A percentile compares a stretch with the other conserved stretches of the same genome.
phyloP scores from a whole-genome alignment of 2,329 filamentous ascomycete species.

The Aureobasidium sp. region DNA sequence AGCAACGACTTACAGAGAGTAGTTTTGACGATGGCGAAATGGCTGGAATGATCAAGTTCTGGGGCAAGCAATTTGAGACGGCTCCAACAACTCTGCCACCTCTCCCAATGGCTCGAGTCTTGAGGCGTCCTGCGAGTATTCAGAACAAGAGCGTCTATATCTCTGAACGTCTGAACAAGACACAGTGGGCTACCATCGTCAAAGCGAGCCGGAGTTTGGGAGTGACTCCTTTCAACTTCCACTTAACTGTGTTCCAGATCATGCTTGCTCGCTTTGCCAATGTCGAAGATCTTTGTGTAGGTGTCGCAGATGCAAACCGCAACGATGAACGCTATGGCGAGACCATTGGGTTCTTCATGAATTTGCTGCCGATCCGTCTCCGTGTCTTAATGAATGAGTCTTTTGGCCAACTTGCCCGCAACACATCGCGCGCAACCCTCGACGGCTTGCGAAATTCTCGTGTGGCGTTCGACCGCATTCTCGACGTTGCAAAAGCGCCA shows the following conservation, averaged over 20 bases:
- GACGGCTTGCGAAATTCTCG: conserved; percentile 24
- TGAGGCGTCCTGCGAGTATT: not conserved
- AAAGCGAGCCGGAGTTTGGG: conserved; percentile 12
- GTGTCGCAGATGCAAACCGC: conserved; percentile 36
- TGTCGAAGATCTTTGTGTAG: conserved; percentile 33
- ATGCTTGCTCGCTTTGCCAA: conserved; percentile 26
- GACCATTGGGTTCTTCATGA: conserved; percentile 35
- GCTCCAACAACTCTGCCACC: not conserved
- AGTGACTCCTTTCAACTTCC: conserved; percentile 30
- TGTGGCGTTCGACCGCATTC: conserved; percentile 30
- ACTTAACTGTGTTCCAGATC: conserved; percentile 29
- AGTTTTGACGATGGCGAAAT: not conserved
- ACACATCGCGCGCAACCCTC: conserved; percentile 19
- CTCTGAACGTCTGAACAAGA: not conserved
- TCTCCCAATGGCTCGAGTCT: not conserved
- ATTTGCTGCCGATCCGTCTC: conserved; percentile 35
- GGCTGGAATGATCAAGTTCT: not conserved
- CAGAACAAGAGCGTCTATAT: not conserved
- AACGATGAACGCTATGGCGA: conserved; percentile 22
- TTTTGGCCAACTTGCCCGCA: conserved; percentile 20
- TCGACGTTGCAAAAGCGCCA: conserved; percentile 24
- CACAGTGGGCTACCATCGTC: not conserved
- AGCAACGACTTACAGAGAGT: not conserved
- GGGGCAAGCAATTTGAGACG: not conserved
- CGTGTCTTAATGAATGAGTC: conserved; percentile 6